Conservation (phyloP, 148 eudicot genomes). For the Silene latifolia region DNA sequence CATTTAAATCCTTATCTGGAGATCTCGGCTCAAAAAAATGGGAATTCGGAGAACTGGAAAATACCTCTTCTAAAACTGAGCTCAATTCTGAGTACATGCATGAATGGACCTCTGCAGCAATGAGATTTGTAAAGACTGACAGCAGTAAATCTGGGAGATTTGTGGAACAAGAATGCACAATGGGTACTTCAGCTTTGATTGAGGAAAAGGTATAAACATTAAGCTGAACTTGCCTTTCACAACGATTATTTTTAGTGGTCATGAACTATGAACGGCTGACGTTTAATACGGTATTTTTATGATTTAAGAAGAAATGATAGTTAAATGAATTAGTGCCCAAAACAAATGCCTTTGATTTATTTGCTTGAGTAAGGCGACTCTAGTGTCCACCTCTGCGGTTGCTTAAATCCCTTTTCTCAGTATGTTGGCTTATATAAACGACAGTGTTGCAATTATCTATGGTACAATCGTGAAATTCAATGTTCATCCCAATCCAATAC, state of each 20-base stretch:
- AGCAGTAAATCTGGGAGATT: conserved; percentile 26
- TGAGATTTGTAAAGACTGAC: conserved; percentile 28
- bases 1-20: conserved; percentile 36
- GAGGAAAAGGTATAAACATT: conserved; percentile 48
- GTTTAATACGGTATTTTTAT: background rate
- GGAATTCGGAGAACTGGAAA: conserved; percentile 37
- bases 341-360: background rate
- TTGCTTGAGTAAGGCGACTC: background rate
- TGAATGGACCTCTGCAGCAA: conserved; percentile 28
- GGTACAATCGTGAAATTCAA: no score
- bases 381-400: no score
- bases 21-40: conserved; percentile 43
- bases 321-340: background rate
- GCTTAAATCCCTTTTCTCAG: no score
- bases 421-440: no score
- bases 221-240: conserved; percentile 1
- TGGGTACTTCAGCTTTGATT: conserved; percentile 25
- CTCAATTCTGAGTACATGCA: conserved; percentile 36
- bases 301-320: background rate
- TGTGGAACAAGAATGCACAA: conserved; percentile 30
- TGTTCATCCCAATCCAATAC: no score
- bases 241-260: background rate
- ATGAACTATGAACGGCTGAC: background rate
- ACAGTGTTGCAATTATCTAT: no score
- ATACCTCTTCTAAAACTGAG: conserved; percentile 31